These are phyloP conservation scores for Alternaria burnsii DNA, from an alignment of 2,329 filamentous ascomycete genomes.

Conservation along the genomic window DNA sequence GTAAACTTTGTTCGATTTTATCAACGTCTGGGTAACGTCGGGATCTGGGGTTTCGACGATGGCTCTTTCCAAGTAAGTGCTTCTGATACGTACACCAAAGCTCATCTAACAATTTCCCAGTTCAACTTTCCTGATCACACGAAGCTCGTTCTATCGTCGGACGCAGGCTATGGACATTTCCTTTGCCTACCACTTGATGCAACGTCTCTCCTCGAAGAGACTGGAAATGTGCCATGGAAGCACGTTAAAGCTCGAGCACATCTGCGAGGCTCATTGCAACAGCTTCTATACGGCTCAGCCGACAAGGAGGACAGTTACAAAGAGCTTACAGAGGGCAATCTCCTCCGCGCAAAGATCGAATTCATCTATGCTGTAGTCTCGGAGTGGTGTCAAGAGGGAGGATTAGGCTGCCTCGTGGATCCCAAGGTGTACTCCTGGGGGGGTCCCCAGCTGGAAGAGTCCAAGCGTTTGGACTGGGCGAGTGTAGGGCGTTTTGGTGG, in stretches of 20 bases:
- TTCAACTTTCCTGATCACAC: constrained; percentile 91
- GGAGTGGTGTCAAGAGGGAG: constrained; percentile 75
- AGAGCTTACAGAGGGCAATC: constrained; percentile 73
- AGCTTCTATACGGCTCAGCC: constrained; percentile 69
- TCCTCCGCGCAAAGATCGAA: constrained; percentile 75
- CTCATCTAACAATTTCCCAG: constrained; percentile 52
- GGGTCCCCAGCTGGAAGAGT: constrained; percentile 55
- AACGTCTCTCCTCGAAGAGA: constrained; percentile 69
- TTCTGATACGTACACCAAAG: not conserved
- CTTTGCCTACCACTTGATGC: constrained; percentile 78
- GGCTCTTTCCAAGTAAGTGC: constrained; percentile 75
- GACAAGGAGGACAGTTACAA: constrained; percentile 58
- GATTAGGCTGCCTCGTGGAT: constrained; percentile 64
- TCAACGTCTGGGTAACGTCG: constrained; percentile 80
- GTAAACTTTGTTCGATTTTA: constrained; percentile 77
- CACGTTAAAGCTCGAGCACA: constrained; percentile 75
- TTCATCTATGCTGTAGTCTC: constrained; percentile 74
- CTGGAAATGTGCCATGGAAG: constrained; percentile 69
- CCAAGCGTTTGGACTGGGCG: constrained; percentile 57
- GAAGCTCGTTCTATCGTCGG: constrained; percentile 79
- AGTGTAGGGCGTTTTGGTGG: constrained; percentile 60
- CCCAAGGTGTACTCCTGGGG: constrained; percentile 54
- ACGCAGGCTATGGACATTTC: constrained; percentile 79
- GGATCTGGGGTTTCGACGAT: constrained; percentile 82
- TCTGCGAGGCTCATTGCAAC: constrained; percentile 75